Evolutionary conservation across 768 basidiomycete species (phyloP), one percentile per base, ranked within the genome.

Genomic region (Suillus subaureus): DNA sequence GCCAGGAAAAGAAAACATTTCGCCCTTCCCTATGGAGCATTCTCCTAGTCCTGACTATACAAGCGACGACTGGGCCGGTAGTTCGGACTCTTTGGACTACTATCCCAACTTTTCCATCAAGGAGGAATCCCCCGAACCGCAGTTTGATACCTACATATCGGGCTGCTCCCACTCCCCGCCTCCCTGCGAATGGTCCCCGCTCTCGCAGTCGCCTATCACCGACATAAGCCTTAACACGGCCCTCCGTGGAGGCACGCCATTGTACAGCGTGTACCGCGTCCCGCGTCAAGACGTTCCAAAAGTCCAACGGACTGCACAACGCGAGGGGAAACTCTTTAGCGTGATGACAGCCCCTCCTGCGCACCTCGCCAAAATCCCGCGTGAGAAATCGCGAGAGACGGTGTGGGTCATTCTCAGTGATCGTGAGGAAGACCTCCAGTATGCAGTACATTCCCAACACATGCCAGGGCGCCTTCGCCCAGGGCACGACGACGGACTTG

Each of bases 241-340:
- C 11, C 68, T 77, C 26, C 72, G 69, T 39, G 70, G 66, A 15
- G 77, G 77, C 43, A 78, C 77, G 6, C 76, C 76, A 37, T 58
- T 78, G 15, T 78, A 77, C 66, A 76, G 75, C 35, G 72, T 78
- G 13, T 77, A 78, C 52, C 69, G 77, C 15, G 77, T 75, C 4
- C 75, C 77, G 23, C 61, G 68, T 13, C 66, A 70, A 61, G 77
- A 77, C 33, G 65, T 77, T 16, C 69, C 74, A 18, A 63, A 63
- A 39, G 58, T 77, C 21, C 69, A 61, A 55, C 74, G 60, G 55
- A 74, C 68, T 6, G 76, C 76, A n/a, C 71, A 67, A 45, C 74
- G 67, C 2, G 76, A 76, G 31, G 76, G 76, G 42, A 78, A 77
- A 39, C 70, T 78, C 33, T 61, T 77, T 9, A 76, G 75, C 42